Evolutionary conservation across 192 early-diverging fungal species (phyloP), one percentile per base, ranked within the genome.

Genomic region (Linnemannia zychae): DNA sequence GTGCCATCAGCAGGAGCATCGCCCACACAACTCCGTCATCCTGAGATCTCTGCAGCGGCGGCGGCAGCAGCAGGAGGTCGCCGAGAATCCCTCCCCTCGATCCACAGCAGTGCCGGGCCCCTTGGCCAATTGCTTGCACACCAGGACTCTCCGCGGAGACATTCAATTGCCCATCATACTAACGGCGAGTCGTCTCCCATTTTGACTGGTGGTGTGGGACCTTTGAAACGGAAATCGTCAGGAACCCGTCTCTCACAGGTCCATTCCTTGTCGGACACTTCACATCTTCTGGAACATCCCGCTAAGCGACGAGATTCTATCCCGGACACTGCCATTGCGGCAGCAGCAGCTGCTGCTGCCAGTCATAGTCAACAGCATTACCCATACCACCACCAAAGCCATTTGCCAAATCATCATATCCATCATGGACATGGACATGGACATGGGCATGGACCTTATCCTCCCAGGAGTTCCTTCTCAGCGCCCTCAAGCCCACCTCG

Each of bases 401-500:
- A 34, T 72, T 72, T 24, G 63, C 82, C 73, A 33, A 74, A 65
- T 37, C 70, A 67, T 72, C 74, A 49, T 63, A 78, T 28, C 24
- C 87, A 70, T 86, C 81, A 63, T 72, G 65, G 24, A 80, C 76
- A 76, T 75, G 84, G 67, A 33, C 79, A 24, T 66, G 78, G 34
- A 52, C 78, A 13, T 68, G 76, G 48, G 49, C 78, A 50, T 71
- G 33, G 36, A 72, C 75, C 67, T 24, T 79, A 85, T 70, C 80
- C 78, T 68, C 75, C 77, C 17, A 71, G 88, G 74, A 89, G 74
- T 74, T 89, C 88, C 50, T 87, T 84, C 76, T 89, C 88, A 47
- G 88, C 88, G 1, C 88, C 88, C 7, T 89, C 88, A 4, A 85
- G 82, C 53, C 88, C 87, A n/a, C 87, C 88, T 46, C 50, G 79